A percentile compares a stretch with the other conserved stretches of the same genome.
Evolutionary conservation across 2,329 filamentous ascomycete species (phyloP).

Genomic region (Fusarium paranaense): DNA sequence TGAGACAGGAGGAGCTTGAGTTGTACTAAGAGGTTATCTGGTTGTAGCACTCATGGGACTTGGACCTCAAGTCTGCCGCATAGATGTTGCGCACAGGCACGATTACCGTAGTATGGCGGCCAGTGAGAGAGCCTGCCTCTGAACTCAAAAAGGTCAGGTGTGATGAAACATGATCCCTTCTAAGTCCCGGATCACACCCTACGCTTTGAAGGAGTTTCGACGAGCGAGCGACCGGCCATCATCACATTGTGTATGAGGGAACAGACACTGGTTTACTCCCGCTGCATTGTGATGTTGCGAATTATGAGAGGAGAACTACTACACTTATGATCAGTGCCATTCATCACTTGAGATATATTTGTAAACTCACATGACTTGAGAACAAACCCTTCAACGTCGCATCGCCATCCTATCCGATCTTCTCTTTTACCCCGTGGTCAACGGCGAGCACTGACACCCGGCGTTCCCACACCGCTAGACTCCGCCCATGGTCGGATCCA

Average conservation of each 20-base stretch:
- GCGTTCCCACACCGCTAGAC: neutral
- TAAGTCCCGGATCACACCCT: neutral
- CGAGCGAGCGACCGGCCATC: neutral
- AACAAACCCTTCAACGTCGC: neutral
- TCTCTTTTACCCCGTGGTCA: neutral
- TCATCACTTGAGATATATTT: neutral
- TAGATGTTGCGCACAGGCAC: neutral
- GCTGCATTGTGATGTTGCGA: neutral
- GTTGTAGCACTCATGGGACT: neutral
- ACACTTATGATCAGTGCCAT: neutral
- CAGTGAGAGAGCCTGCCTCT: neutral
- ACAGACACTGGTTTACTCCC: neutral
- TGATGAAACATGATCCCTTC: neutral
- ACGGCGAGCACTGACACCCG: neutral
- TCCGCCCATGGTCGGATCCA: conserved; percentile 18
- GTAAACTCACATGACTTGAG: neutral
- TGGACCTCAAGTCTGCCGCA: neutral
- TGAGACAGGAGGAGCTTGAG: neutral
- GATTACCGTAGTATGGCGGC: neutral
- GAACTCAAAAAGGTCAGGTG: neutral
- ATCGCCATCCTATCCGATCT: neutral
- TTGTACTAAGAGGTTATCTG: neutral
- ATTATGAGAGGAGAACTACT: neutral
- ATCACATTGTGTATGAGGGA: neutral
- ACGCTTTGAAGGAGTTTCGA: neutral